Base-by-base conservation (phyloP, 768 basidiomycete genomes). In the Termitomyces sp. region DNA sequence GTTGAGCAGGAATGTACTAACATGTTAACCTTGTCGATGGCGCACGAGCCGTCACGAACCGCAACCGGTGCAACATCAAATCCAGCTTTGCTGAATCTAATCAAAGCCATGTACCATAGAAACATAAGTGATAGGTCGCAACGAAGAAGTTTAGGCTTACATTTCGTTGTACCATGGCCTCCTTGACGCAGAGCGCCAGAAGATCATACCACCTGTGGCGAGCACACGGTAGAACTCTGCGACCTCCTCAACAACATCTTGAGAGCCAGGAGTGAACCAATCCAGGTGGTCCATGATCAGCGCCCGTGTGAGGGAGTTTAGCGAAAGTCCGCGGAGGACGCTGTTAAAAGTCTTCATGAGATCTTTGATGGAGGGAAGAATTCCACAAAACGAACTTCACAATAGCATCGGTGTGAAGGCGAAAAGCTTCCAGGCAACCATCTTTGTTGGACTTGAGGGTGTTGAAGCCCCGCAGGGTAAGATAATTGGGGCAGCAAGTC, bases 211-310 rank as follows among this genome's bases (percentile, higher is more conserved):
- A 0, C 83, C 84, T 0, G 76, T 68, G 0, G 78, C 72, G n/a
- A 88, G 68, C 1, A 84, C 86, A 1, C 85, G 75, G 50, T 76
- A 72, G 46, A 88, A 76, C 62, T 87, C 80, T 1, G 67, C 64
- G 20, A 86, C 75, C 65, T 89, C 86, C 36, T 79, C 76, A 36
- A 83, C 79, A 1, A 76, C 71, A 9, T 80, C 77, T 39, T 69
- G 68, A 16, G 79, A 74, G 3, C 78, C 76, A 0, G 82, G 82
- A 0, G 76, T 62, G 53, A 84, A 82, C 77, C 81, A 84, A 62
- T 86, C 85, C 49, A 88, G 76, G 49, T 85, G 84, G 68, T 90
- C 88, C 88, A 89, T 89, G 56, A 89, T 76, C 30, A 89, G 78
- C 12, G 82, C 81, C 27, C 85, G 81, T 34, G 85, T 88, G 45